phyloP scores from a whole-genome alignment of 495 filamentous ascomycete genomes.

The Lepidopterella palustris region DNA sequence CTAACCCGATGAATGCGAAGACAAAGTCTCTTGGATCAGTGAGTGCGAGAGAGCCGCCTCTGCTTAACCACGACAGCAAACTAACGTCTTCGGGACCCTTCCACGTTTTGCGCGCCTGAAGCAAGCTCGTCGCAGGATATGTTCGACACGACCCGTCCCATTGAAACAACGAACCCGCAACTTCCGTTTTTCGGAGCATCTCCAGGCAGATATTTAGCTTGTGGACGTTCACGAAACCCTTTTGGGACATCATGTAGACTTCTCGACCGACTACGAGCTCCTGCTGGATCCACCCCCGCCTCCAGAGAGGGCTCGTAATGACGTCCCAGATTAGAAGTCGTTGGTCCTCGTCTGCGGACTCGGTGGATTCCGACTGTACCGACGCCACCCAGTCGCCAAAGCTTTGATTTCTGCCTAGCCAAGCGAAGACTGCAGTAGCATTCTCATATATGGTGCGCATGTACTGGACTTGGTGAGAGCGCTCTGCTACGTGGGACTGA shows the following conservation, averaged over 20 bases:
- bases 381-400: neutral
- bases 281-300: neutral
- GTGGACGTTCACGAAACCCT: neutral
- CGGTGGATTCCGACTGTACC: neutral
- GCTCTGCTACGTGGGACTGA: neutral
- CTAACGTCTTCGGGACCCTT: neutral
- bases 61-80: neutral
- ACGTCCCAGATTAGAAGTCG: neutral
- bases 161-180: neutral
- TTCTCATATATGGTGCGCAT: neutral
- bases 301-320: neutral
- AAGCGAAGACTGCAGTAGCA: neutral
- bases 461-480: neutral
- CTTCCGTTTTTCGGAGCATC: neutral
- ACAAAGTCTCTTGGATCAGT: neutral
- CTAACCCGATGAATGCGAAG: neutral
- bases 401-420: neutral
- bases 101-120: neutral
- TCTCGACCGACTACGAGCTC: neutral
- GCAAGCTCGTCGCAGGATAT: neutral
- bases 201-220: neutral
- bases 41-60: neutral
- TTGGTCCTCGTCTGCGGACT: neutral
- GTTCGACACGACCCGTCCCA: neutral
- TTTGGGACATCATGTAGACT: neutral